Base-by-base conservation (phyloP, 495 filamentous ascomycete genomes). In the Penicillium argentinense region DNA sequence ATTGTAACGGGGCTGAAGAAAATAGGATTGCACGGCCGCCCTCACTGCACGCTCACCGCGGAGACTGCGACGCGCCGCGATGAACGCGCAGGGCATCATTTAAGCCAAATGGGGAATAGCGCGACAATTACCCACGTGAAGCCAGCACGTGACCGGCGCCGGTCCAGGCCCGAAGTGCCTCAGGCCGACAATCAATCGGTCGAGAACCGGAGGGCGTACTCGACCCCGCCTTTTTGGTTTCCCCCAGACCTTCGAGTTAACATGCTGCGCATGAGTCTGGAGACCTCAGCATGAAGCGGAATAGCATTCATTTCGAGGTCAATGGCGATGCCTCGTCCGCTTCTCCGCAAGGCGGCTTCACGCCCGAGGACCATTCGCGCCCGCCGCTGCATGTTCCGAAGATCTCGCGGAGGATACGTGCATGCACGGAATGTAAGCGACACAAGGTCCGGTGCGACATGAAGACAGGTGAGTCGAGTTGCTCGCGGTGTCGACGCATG, bases 371-470 rank as follows among this genome's bases (percentile, higher is more conserved):
- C 34, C 57, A 68, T 39, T 47, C 57, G 43, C 62, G 54, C 33
- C 55, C 53, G 14, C 42, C 49, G 9, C 44, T 53, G 33, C 69
- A 75, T 62, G 63, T 75, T 27, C 75, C 77, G 34, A 73, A 75
- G 56, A 80, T 80, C 42, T 77, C 75, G n/a, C 73, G 77, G 36
- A 72, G 71, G 59, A 77, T 80, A 54, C 72, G 74, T 25, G 77
- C 77, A 30, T 80, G 77, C 53, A 77, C 76, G 0, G 75, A 77
- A 46, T 79, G 75, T 53, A 73, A 77, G 58, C 69, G 75, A 38
- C 76, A 78, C 48, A 80, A 80, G 44, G 73, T 75, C 21, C 61
- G 69, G 45, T 79, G 77, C 53, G 70, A 77, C 44, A 77, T 80
- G 73, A 70, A 68, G 47, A 56, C 62, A 26, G 68, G 67, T 17